Evolutionary conservation across 164 flowering plant species (phyloP).

Genomic region (Dillenia suffruticosa): DNA sequence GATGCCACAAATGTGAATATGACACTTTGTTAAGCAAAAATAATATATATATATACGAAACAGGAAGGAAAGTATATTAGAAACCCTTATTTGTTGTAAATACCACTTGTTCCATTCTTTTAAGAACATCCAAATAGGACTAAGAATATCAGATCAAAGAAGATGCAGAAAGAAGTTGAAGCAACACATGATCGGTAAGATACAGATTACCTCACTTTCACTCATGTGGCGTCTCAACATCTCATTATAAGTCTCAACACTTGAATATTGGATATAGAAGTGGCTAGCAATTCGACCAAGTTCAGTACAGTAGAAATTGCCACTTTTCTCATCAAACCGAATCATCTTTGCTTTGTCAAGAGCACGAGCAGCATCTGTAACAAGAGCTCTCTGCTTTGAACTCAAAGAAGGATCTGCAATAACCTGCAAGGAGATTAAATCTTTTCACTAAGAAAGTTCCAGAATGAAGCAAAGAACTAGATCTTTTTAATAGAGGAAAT

Average conservation of each 20-base stretch:
- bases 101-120: too few species aligned
- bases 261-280: slow-evolving; percentile 92
- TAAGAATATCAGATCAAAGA: not conserved
- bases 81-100: too few species aligned
- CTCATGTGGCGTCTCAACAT: slow-evolving; percentile 92
- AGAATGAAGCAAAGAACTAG: not conserved
- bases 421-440: slow-evolving; percentile 39
- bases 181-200: too few species aligned
- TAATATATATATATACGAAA: too few species aligned
- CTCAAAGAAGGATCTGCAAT: slow-evolving; percentile 87
- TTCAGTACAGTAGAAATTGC: slow-evolving; percentile 97
- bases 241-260: slow-evolving; percentile 98
- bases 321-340: slow-evolving; percentile 99
- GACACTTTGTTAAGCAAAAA: too few species aligned
- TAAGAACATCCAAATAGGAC: too few species aligned
- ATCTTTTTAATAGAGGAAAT: too few species aligned
- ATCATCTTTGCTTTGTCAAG: slow-evolving; percentile 99
- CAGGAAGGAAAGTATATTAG: too few species aligned
- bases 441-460: too few species aligned
- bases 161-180: not conserved
- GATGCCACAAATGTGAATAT: too few species aligned
- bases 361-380: slow-evolving; percentile 93
- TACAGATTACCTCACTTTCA: slow-evolving; percentile 77
- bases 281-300: slow-evolving; percentile 99
- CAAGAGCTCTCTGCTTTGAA: slow-evolving; percentile 82